Evolutionary conservation across 495 filamentous ascomycete species (phyloP), one percentile per base, ranked within the genome.

Genomic region (Aspergillus steynii): DNA sequence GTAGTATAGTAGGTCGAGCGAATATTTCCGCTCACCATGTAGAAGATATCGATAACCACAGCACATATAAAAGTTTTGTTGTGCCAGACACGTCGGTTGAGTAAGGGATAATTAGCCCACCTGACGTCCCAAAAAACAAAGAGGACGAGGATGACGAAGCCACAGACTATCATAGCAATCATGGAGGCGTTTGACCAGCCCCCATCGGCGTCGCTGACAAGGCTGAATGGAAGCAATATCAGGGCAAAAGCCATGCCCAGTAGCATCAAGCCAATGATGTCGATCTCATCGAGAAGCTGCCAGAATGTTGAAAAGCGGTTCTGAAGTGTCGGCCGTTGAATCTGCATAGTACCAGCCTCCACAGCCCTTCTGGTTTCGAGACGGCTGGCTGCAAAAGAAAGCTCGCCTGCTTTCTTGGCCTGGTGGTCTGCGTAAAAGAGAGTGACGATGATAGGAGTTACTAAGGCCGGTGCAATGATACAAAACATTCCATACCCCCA

Each of bases 401-500:
- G 31, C 5, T 34, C 31, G 31, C 73, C 76, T 5, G 50, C 52
- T 53, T 68, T 73, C 54, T 75, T 74, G 27, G 85, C 86, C 64
- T 86, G 85, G 55, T 67, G 72, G 50, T 80, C 71, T 65, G 86
- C 82, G 59, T 69, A 58, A 53, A 70, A 73, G 37, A 85, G 81
- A 10, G 84, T 67, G 29, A 53, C 57, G 37, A 68, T 58, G 2
- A 84, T 64, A 10, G 83, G 83, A 12, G 73, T 45, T 59, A 77
- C 80, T 53, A 83, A 68, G 54, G 79, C 59, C 2, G 83, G 83
- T 10, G 77, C 77, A 61, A 85, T 74, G 66, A 88, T 85, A 55
- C 78, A 68, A 60, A 85, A 87, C 42, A 77, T 74, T 45, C 83
- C 83, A 63, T 80, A 85, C 26, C 74, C 80, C 86, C 85, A 88